Evolutionary conservation across 768 basidiomycete genomes (phyloP), one percentile per base, ranked within the genome.

Genomic region (Leucogyrophana mollusca): DNA sequence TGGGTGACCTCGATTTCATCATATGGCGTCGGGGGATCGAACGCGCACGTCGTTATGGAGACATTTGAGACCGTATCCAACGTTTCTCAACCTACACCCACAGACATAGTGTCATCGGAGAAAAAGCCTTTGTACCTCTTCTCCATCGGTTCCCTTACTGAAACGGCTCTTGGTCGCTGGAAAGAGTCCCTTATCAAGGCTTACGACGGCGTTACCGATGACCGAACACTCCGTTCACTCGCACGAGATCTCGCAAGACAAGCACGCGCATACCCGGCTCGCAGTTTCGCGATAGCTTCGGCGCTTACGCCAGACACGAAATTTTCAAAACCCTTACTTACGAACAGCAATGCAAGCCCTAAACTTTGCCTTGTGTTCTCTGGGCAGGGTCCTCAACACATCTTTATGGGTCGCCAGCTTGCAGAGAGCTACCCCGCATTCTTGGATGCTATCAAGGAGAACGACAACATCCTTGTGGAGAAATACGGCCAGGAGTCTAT

Each of bases 311-410:
- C 45, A 1, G 52, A 54, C 11, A 48, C 61, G 41, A 66, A 59
- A 40, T 66, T 64, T 40, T 67, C 62, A 20, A 61, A 55, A 34
- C 56, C 62, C 17, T 49, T 58, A 18, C 46, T 67, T 36, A 56
- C 58, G 16, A 58, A 62, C 27, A 32, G 30, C 11, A 48, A 53
- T 18, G 16, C 34, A 27, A 54, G 52, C 17, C 64, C 68, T 0
- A 69, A 67, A 42, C 54, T 67, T 8, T 65, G 68, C 21, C 51
- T 64, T 34, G 65, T 68, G 7, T 69, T 69, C 42, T 46, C 66
- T 25, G 69, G 67, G 9, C 67, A 69, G 43, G 69, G 69, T 5
- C 66, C 67, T 0, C 67, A 70, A 27, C 65, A 68, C 32, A 24
- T 58, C 22, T 59, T 54, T 41, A 70, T 69, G 67, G 68, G 68